Percentiles rank a stretch among this genome's conserved stretches.
These are phyloP conservation scores for Pseudogymnoascus destructans DNA, from an alignment of 2,329 filamentous ascomycete species.

Conservation along the genomic window DNA sequence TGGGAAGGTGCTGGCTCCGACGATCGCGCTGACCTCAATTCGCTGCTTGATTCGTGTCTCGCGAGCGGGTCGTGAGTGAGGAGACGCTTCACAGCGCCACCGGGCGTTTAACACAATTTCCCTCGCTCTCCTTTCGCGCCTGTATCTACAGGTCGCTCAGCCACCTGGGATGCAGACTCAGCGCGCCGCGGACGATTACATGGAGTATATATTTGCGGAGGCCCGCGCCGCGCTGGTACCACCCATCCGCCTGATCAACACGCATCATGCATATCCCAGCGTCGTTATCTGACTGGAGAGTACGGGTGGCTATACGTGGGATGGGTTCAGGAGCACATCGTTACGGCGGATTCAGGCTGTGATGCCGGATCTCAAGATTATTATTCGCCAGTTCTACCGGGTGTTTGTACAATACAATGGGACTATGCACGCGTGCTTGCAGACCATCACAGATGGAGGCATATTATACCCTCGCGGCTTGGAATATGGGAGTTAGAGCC, in stretches of 20 bases:
- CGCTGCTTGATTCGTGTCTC: slow-evolving; percentile 31
- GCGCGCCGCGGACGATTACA: not conserved
- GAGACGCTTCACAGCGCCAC: not conserved
- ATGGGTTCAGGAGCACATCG: not conserved
- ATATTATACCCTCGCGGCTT: not conserved
- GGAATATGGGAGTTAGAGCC: not conserved
- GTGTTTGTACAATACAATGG: not conserved
- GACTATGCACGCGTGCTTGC: not conserved
- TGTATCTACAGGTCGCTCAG: not conserved
- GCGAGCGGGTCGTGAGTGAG: slow-evolving; percentile 6
- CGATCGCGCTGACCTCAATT: slow-evolving; percentile 41
- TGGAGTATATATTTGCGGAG: not conserved
- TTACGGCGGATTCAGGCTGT: not conserved
- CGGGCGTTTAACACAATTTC: not conserved
- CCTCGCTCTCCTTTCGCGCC: not conserved
- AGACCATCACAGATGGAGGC: not conserved
- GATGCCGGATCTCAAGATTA: not conserved
- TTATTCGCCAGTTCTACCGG: not conserved
- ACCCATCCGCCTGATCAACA: not conserved
- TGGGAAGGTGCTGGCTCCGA: slow-evolving; percentile 48
- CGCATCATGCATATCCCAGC: not conserved
- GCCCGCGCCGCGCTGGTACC: not conserved
- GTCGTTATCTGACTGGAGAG: not conserved
- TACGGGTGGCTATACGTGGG: not conserved
- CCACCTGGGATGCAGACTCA: not conserved